phyloP scores from a whole-genome alignment of 179 eudicot species.

The Actinidia chinensis region DNA sequence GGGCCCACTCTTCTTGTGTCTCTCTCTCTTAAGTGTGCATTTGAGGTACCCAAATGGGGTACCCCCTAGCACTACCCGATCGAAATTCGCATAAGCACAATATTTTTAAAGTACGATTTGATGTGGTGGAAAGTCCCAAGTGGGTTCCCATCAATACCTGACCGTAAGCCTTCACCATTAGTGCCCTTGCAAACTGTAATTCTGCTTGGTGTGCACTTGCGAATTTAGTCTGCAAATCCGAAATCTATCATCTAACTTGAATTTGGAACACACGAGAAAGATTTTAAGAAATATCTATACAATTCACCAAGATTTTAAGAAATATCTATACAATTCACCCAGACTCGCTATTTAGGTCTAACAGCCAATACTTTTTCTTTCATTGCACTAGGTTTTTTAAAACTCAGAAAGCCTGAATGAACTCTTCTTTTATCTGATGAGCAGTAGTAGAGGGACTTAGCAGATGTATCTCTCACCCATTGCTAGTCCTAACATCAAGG shows the following conservation, averaged over 20 bases:
- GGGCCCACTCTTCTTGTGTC: too few relatives aligned
- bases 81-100: too few relatives aligned
- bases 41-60: too few relatives aligned
- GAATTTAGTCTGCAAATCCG: conserved; percentile 60
- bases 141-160: conserved; percentile 45
- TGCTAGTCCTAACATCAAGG: neutral
- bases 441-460: neutral
- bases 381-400: neutral
- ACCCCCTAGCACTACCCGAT: too few relatives aligned
- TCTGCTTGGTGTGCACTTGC: conserved; percentile 58
- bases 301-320: neutral
- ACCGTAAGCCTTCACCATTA: conserved; percentile 37
- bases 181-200: conserved; percentile 55
- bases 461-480: neutral
- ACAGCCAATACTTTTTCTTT: neutral
- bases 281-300: neutral
- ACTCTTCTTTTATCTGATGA: neutral
- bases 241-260: conserved; percentile 3
- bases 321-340: neutral
- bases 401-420: neutral
- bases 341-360: neutral
- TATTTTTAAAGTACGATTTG: too few relatives aligned
- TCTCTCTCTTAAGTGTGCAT: too few relatives aligned
- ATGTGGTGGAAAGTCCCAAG: neutral
- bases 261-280: neutral